phyloP scores from a whole-genome alignment of 192 early-diverging fungal genomes.

The Linderina pennispora region DNA sequence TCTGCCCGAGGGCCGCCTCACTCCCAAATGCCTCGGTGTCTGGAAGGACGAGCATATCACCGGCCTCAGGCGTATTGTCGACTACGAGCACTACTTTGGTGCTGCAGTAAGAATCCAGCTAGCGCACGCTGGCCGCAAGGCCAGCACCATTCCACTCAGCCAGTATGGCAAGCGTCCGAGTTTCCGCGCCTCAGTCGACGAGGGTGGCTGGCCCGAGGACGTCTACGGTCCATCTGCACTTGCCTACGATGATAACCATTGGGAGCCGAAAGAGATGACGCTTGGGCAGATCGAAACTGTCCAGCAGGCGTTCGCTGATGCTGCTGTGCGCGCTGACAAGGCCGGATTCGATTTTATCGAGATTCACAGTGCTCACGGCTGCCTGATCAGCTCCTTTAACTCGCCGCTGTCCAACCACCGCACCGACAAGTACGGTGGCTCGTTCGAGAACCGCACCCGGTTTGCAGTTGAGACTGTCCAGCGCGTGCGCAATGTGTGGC shows the following conservation, averaged over 20 bases:
- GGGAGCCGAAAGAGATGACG: conserved; percentile 49
- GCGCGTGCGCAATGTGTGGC: conserved; percentile 66
- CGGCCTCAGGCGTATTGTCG: conserved; percentile 50
- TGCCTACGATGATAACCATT: conserved; percentile 30
- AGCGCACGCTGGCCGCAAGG: conserved; percentile 80
- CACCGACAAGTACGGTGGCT: conserved; percentile 89
- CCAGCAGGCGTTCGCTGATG: conserved; percentile 55
- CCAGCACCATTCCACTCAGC: conserved; percentile 32
- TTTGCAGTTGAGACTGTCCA: conserved; percentile 65
- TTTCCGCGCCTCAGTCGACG: conserved; percentile 6
- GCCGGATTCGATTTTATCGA: conserved; percentile 91
- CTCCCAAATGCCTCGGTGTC: conserved; percentile 71
- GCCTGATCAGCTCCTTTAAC: conserved; percentile 75
- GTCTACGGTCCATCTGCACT: conserved; percentile 61
- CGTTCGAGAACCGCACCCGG: conserved; percentile 79
- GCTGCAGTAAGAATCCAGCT: conserved; percentile 65
- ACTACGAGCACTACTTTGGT: conserved; percentile 59
- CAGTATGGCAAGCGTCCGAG: conserved; percentile 2
- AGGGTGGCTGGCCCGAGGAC: conserved; percentile 68
- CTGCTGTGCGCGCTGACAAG: conserved; percentile 61
- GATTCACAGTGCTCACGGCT: conserved; percentile 89
- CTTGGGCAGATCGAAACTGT: conserved; percentile 61
- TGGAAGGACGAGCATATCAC: conserved; percentile 64
- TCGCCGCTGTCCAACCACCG: conserved; percentile 76
- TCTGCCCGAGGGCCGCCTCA: conserved; percentile 67